Percentiles rank a stretch among this genome's conserved stretches.
These are phyloP conservation scores for Tephrocybe sp. DNA, from an alignment of 768 basidiomycete species.

Conservation along the genomic window DNA sequence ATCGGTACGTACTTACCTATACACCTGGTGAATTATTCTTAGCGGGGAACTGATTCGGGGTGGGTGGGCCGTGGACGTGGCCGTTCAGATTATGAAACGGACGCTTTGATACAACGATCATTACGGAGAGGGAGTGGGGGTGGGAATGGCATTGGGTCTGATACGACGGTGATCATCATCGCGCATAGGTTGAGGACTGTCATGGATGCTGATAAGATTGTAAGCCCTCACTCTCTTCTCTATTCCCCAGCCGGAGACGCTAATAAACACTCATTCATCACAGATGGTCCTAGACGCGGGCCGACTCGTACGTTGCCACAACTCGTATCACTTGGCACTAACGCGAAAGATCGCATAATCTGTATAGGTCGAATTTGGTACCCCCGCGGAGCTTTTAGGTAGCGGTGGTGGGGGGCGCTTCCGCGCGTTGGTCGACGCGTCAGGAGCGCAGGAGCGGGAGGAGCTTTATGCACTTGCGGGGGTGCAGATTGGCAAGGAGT, in stretches of 20 bases:
- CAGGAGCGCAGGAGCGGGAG: constrained; percentile 48
- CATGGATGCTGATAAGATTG: constrained; percentile 60
- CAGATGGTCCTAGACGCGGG: constrained; percentile 14
- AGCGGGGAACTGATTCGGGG: background rate
- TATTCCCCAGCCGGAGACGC: too few species aligned
- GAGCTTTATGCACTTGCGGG: constrained; percentile 34
- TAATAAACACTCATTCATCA: too few species aligned
- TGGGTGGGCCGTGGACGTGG: background rate
- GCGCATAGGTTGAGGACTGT: constrained; percentile 70
- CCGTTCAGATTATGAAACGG: constrained; percentile 52
- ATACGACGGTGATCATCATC: constrained; percentile 61
- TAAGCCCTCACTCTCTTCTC: constrained; percentile 18
- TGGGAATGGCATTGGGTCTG: constrained; percentile 56
- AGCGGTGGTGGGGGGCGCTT: constrained; percentile 45
- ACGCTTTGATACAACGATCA: constrained; percentile 64
- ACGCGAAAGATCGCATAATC: too few species aligned
- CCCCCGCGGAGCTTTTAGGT: constrained; percentile 42
- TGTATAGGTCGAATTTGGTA: constrained; percentile 46
- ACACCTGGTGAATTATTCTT: too few species aligned
- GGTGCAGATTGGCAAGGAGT: too few species aligned
- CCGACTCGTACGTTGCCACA: constrained; percentile 6
- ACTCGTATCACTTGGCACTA: too few species aligned
- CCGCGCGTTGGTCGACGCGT: constrained; percentile 49
- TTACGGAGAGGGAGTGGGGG: constrained; percentile 49
- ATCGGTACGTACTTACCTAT: constrained; percentile 49